These are phyloP conservation scores for Curvularia spicifera DNA, from an alignment of 2,329 filamentous ascomycete species.

Conservation along the genomic window DNA sequence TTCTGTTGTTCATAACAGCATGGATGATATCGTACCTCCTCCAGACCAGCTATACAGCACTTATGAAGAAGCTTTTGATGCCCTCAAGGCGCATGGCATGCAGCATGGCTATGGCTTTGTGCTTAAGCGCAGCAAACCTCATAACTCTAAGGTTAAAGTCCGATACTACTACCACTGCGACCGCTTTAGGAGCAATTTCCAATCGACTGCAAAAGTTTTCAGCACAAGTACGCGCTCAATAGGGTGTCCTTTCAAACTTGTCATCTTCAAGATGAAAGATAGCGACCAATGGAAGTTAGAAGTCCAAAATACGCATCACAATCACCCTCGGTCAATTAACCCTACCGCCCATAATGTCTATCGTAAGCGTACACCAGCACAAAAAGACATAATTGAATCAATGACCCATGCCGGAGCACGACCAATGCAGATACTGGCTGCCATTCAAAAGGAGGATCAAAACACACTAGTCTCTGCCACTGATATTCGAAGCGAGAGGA, in stretches of 20 bases:
- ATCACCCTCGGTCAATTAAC: neutral
- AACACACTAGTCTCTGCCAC: no score
- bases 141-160: neutral
- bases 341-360: neutral
- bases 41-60: constrained; percentile 3
- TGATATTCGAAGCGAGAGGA: no score
- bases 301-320: neutral
- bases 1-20: neutral
- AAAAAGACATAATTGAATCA: neutral
- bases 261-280: neutral
- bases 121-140: no score
- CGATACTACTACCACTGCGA: neutral
- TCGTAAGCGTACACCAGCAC: neutral
- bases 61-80: no score
- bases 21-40: neutral
- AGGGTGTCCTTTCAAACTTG: neutral
- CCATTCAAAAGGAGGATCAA: no score
- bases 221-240: neutral
- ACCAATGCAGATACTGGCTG: neutral
- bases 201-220: neutral
- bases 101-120: no score
- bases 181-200: neutral
- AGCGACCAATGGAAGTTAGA: neutral
- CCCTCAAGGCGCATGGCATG: no score
- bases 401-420: neutral